Base-by-base conservation (phyloP, 148 eudicot species). In the Amaranthus hypochondriacus region DNA sequence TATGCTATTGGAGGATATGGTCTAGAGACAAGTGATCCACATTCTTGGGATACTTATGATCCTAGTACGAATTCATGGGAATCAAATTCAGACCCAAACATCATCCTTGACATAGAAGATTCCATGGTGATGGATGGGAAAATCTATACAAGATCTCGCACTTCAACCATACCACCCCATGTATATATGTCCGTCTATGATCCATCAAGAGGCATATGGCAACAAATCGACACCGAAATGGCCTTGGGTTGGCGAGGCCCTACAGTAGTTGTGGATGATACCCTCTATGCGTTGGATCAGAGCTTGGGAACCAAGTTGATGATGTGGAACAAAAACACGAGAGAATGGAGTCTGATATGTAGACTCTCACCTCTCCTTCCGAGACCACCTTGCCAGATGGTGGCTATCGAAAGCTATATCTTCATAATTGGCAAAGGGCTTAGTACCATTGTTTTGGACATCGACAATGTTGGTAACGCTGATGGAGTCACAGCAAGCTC, bases 1-100 rank as follows among this genome's bases (percentile, higher is more conserved):
- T 91, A 86, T 70, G 89, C 96, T 10, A 86, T 91, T 39, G 98
- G 98, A 8, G 97, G 97, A 56, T 68, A 85, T 60, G 90, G 88
- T 60, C 80, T 89, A 50, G 83, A 81, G 76, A 83, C 89, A 12
- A 81, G 83, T 56, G 88, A 86, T 73, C 84, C 86, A 63, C 85
- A 75, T 75, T 91, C 95, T 10, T 88, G 97, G 91, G 95, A 89
- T 69, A 81, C 85, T 48, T 93, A 78, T 60, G 84, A 93, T 72
- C 73, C 83, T 58, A 59, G n/a, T 11, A 80, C 80, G 44, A 69
- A 81, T 62, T 62, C 60, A 63, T 93, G 98, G 98, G 82, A 49
- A 66, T 88, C 95, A 13, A 79, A 82, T 55, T 70, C 80, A 6
- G 89, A 91, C 79, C 85, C 84, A 13, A 84, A 89, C 72, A 75